Base-by-base conservation (phyloP, 2,329 filamentous ascomycete genomes). In the Chaetomium globosum region DNA sequence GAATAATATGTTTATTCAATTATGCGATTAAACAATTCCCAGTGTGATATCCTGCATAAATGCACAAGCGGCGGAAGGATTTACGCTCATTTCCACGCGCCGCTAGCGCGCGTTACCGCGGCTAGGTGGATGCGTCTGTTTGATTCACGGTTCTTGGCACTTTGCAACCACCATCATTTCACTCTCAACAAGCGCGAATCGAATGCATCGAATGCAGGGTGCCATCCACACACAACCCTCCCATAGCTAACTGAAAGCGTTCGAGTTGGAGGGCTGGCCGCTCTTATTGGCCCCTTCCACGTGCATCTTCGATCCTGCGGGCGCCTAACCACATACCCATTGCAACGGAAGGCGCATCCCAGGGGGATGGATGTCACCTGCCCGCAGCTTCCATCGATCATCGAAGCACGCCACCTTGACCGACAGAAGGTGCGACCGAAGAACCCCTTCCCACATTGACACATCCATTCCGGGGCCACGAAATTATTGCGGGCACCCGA, bases 281-380 rank as follows among this genome's bases (percentile, higher is more conserved):
- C 39, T 48, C 39, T 19, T 31, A 65, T 65, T 67, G 65, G 65
- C 62, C 54, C 26, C 21, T 59, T 39, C 65, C 65, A 65, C 65
- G 65, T 64, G 65, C 51, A 59, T 12, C 16, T 39, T 12, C 23
- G 61, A 61, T 64, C 54, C 59, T 64, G 53, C 49, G 48, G 58
- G 61, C 61, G 58, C 62, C 53, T 61, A 66, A 23, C 36, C 55
- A 23, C 21, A 12, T 39, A 30, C 30, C 49, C n/a, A 59, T 19
- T 51, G 60, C 64, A 56, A 52, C 43, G n/a, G 43, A 31, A 61
- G 36, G 46, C 23, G 28, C 53, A 30, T 31, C 46, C 30, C 53
- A 57, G 21, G 49, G 49, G 48, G 4, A 36, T 46, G 51, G 57
- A 65, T 57, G 57, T 26, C 30, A 57, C 58, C 26, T 12, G 61